Base-by-base conservation (phyloP, 2,329 filamentous ascomycete genomes). In the Septoria petroselini region DNA sequence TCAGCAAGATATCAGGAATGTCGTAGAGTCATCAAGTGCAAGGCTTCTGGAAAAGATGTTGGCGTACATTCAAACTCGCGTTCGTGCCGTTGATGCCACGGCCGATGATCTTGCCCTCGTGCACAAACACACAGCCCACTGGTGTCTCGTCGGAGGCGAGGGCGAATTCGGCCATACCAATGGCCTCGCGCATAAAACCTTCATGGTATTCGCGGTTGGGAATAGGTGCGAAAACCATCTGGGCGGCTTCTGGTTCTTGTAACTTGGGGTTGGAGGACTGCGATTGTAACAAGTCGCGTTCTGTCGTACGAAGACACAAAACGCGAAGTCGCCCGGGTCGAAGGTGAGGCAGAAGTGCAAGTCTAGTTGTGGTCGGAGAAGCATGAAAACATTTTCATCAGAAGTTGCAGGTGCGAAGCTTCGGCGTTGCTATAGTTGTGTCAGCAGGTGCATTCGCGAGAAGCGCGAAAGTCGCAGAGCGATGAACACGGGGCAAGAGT, bases 21-120 rank as follows among this genome's bases (percentile, higher is more conserved):
- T n/a, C n/a, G n/a, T n/a, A n/a, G n/a, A n/a, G n/a, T n/a, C n/a
- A n/a, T n/a, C n/a, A n/a, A n/a, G n/a, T n/a, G n/a, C n/a, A 27
- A 9, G 7, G 12, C 3, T 19, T 15, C 23, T 23, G 37, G 39
- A 14, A 21, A 25, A 14, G 7, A 17, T 15, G 21, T 34, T n/a
- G 14, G 48, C 38, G 37, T 68, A 80, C 78, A 67, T 82, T 82
- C 65, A 91, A 82, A 19, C 87, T 93, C 60, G 87, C 79, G 64
- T 96, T 98, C 45, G 93, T 98, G 57, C 94, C 93, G 64, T 98
- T 98, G 87, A 96, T 96, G 55, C 93, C 93, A 56, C 80, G 81
- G 34, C 88, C 91, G 58, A 98, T 90, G 57, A 96, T 79, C 59
- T 82, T 77, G 58, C 83, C 84, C 21, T 88, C 72, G 66, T 90